Evolutionary conservation across 768 basidiomycete genomes (phyloP), one percentile per base, ranked within the genome.

Genomic region (Polyporus arcularius): DNA sequence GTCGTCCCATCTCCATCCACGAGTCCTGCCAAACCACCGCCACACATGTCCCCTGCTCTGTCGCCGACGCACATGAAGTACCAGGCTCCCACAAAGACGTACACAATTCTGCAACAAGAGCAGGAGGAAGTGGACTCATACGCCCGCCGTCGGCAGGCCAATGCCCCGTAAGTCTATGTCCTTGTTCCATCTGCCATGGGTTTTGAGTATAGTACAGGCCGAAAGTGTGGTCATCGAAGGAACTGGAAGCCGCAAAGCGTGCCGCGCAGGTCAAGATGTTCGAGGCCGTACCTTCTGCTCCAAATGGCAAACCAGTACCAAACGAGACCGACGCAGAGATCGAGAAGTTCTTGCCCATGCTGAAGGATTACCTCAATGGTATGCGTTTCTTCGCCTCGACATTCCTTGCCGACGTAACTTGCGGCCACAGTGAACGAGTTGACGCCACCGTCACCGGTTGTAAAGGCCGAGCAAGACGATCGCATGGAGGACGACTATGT

Each of bases 351-450:
- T 60, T 90, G 47, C 87, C 90, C 0, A 78, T 93, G 78, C 73
- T 93, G n/a, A 82, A 85, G 59, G 88, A 90, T 62, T 93, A 92
- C 72, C 79, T 86, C 53, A 86, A 74, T 61, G 63, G 91, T 90
- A 62, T 45, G 83, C 72, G 2, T 12, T 14, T 30, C 35, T 11
- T 11, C 8, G 3, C 8, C 48, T 4, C 39, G n/a, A 45, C 21
- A 28, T n/a, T 2, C 41, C 18, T 3, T 18, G 40, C 41, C 52
- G 43, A 48, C 2, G 21, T 16, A 28, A 15, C 14, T 16, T 48
- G 21, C 7, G 28, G 21, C 4, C 28, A 4, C 26, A 78, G 78
- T 77, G 26, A 69, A 73, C 47, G 76, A 76, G 43, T 58, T 76
- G 7, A 15, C 51, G 8, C 64, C 58, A 8, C 62, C 59, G 4